Evolutionary conservation across 2,329 filamentous ascomycete species (phyloP).

Genomic region (Cladosporium sp.): DNA sequence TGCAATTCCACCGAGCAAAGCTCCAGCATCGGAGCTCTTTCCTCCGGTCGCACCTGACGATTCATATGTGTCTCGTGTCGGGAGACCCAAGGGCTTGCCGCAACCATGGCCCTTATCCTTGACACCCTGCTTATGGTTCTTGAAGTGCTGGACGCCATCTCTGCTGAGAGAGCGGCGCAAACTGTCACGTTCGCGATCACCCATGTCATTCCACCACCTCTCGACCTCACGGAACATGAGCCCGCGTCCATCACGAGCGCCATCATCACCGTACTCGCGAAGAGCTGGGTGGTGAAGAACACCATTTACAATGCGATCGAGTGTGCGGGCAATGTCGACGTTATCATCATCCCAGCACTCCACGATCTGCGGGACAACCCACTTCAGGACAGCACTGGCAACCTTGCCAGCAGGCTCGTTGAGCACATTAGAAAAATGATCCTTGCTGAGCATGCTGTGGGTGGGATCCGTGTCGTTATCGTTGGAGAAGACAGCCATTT

Average conservation of each 20-base stretch:
- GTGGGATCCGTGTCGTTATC: slow-evolving; percentile 77
- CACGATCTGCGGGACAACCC: slow-evolving; percentile 88
- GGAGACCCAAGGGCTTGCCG: slow-evolving; percentile 75
- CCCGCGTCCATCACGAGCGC: slow-evolving; percentile 67
- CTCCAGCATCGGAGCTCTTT: not conserved
- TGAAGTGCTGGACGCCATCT: slow-evolving; percentile 71
- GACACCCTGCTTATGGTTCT: slow-evolving; percentile 85
- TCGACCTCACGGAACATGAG: slow-evolving; percentile 79
- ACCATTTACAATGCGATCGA: slow-evolving; percentile 75
- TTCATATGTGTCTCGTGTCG: slow-evolving; percentile 54
- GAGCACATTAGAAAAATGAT: slow-evolving; percentile 86
- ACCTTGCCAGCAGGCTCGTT: slow-evolving; percentile 86
- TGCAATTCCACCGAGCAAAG: slow-evolving; percentile 13
- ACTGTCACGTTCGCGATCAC: slow-evolving; percentile 61
- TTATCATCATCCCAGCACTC: slow-evolving; percentile 79
- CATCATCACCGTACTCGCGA: slow-evolving; percentile 67
- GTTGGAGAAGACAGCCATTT: slow-evolving; percentile 83
- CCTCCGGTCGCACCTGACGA: slow-evolving; percentile 49
- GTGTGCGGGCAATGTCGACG: slow-evolving; percentile 66
- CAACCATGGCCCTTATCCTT: slow-evolving; percentile 84
- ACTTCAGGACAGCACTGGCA: slow-evolving; percentile 74
- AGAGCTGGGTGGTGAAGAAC: slow-evolving; percentile 88
- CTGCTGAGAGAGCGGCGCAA: slow-evolving; percentile 75
- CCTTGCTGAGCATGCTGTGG: slow-evolving; percentile 94
- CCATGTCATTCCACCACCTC: slow-evolving; percentile 77